Base-by-base conservation (phyloP, 176 grass and related monocot genomes). In the Eragrostis curvula region DNA sequence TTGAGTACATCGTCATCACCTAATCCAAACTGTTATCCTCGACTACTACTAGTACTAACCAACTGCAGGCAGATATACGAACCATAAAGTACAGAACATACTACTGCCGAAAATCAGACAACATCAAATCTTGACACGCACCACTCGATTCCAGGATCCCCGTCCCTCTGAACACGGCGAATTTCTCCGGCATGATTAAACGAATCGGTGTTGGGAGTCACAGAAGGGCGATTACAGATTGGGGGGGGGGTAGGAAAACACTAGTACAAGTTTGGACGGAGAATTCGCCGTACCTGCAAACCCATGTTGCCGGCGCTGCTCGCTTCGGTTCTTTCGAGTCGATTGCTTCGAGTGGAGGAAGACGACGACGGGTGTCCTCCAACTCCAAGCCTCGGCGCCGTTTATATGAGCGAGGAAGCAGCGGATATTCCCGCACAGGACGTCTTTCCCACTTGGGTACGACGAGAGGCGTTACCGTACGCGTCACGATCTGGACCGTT, bases 251-350 rank as follows among this genome's bases (percentile, higher is more conserved):
- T n/a, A n/a, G n/a, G n/a, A n/a, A n/a, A n/a, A n/a, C n/a, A n/a
- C n/a, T 17, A 8, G 6, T n/a, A n/a, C n/a, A n/a, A 24, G 29
- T 7, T 20, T 20, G 3, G 21, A 6, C 3, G 36, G 42, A 43
- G 14, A 15, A 55, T 13, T 66, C 32, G 32, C 32, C 39, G 1
- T 36, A 84, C 82, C 82, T 84, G 82, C 59, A 76, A 50, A 68
- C 72, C 82, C 82, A 84, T 84, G 70, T 0, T 1, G 68, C n/a
- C 41, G 79, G 0, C 42, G 40, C 0, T 28, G 51, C 51, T 32
- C 27, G 43, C 20, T 15, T 57, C 24, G 21, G 28, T 45, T 81
- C 79, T 20, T 10, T 27, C 3, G 10, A 8, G 50, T 12, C 57
- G 80, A 64, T 65, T 40, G 45, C 69, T 72, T 83, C 53, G 18